Evolutionary conservation across 495 filamentous ascomycete genomes (phyloP), one percentile per base, ranked within the genome.

Genomic region (Aspergillus ellipticus): DNA sequence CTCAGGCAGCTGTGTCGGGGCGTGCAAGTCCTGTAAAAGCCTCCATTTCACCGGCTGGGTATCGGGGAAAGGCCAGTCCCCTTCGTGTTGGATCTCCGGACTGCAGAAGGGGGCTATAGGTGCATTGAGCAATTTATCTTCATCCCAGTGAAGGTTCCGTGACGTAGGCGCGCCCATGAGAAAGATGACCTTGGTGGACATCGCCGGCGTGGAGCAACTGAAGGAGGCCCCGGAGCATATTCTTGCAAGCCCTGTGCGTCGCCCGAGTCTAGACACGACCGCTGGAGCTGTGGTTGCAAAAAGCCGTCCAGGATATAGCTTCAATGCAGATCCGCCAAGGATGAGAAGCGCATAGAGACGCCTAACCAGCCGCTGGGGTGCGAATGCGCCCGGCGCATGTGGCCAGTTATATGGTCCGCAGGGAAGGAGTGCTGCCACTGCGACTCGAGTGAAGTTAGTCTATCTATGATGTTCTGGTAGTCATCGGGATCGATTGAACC

Each of bases 91-190:
- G 29, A 47, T 31, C 65, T 65, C 42, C 6, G 49, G 43, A 4
- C 62, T 62, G 2, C 72, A 55, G 57, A 88, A 85, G 15, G 71
- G 72, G 5, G 72, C 70, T 39, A 86, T 73, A 3, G 77, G 66
- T 2, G 65, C 63, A 11, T 74, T 60, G 33, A 88, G 67, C 47
- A 89, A 71, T 28, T 72, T 68, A 5, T 67, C 59, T 26, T 77
- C 64, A 31, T 75, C 66, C 87, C 86, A 90, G 24, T 78, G 61
- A 11, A 91, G 72, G 26, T 69, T 71, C 35, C 58, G 60, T 17
- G 62, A 59, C 21, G 81, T 74, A 22, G 88, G 88, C 16, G 86
- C 84, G 6, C 88, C 87, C 55, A 82, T 68, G 37, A 88, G 73
- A 49, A 89, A 81, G 46, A 86, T 69, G 39, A 78, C 60, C 56